Evolutionary conservation across 2,329 filamentous ascomycete species (phyloP).

Genomic region (Pyrenochaeta sp.): DNA sequence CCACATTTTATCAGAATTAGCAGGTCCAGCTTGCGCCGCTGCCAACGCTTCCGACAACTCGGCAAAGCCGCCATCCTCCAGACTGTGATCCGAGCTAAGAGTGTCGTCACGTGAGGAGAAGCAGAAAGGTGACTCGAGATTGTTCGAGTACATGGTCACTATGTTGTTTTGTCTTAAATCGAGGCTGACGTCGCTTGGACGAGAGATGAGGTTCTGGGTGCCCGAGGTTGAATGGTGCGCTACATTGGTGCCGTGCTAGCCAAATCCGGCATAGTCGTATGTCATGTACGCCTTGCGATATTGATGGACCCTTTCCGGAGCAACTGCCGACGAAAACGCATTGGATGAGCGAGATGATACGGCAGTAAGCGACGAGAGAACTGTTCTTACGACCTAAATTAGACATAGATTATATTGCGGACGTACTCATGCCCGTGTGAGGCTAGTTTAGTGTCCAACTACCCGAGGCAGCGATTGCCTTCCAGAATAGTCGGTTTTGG

Average conservation of each 20-base stretch:
- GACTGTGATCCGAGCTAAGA: background rate
- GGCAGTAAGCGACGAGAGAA: too few species aligned
- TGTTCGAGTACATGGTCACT: background rate
- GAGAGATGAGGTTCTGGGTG: slow-evolving; percentile 3
- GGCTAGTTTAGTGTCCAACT: too few species aligned
- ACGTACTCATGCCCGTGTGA: too few species aligned
- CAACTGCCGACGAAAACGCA: too few species aligned
- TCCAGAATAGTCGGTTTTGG: too few species aligned
- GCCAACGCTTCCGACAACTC: slow-evolving; percentile 9
- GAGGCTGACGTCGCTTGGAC: background rate
- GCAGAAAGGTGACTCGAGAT: background rate
- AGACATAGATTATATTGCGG: too few species aligned
- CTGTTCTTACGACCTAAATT: too few species aligned
- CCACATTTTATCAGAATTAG: slow-evolving; percentile 9
- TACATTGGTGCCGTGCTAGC: slow-evolving; percentile 6
- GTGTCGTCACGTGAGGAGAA: background rate
- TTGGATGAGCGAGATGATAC: too few species aligned
- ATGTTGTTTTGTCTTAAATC: slow-evolving; percentile 1
- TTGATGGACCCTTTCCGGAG: background rate
- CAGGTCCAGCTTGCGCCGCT: slow-evolving; percentile 8
- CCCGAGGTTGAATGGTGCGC: background rate
- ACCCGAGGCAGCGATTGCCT: too few species aligned
- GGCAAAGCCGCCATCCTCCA: slow-evolving; percentile 4
- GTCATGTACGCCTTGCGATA: slow-evolving; percentile 17
- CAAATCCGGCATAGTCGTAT: slow-evolving; percentile 9